These are phyloP conservation scores for Trichosanthes truncata DNA, from an alignment of 306 rosid species.

Conservation along the genomic window DNA sequence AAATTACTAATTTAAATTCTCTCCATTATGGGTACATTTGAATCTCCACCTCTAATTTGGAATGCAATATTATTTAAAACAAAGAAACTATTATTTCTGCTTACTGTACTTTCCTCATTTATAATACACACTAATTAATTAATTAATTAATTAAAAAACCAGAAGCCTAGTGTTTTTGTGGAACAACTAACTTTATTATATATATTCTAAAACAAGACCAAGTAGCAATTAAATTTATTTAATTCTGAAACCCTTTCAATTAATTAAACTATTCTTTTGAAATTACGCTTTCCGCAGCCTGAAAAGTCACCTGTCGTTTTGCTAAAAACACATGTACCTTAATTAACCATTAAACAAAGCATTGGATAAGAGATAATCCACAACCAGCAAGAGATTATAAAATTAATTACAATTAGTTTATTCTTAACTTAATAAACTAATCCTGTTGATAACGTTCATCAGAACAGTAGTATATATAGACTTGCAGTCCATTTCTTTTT, in stretches of 20 bases:
- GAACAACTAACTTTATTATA: background rate
- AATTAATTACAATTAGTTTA: background rate
- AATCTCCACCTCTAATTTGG: background rate
- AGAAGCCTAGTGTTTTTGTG: background rate
- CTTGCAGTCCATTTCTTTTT: background rate
- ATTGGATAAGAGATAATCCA: background rate
- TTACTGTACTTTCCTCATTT: background rate
- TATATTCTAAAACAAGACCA: background rate
- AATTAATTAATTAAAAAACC: background rate
- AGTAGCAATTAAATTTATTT: background rate
- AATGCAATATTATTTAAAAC: background rate
- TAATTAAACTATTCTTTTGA: background rate
- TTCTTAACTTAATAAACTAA: background rate
- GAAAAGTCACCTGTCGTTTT: conserved; percentile 3
- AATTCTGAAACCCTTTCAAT: background rate
- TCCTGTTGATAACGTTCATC: background rate
- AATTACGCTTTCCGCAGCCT: background rate
- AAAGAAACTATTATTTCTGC: too few relatives aligned
- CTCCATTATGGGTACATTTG: background rate
- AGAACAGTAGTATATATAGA: background rate
- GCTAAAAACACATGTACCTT: background rate
- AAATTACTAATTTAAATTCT: background rate
- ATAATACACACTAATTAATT: background rate
- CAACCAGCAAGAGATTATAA: background rate
- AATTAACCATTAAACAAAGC: background rate